Evolutionary conservation across 2,329 filamentous ascomycete species (phyloP).

Genomic region (Colletotrichum destructivum): DNA sequence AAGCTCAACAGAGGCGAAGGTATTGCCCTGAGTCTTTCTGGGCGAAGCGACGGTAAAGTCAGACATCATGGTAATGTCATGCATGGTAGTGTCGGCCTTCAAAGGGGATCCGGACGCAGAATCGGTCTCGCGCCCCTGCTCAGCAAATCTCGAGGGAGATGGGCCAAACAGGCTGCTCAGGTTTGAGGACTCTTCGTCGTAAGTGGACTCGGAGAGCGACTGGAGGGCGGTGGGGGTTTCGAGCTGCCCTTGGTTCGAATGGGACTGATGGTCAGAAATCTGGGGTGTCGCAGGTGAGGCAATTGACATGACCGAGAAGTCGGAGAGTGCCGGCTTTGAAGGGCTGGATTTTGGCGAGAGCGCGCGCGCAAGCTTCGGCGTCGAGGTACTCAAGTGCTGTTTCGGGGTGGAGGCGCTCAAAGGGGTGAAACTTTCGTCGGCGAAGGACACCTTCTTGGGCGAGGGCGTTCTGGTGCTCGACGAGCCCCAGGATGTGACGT

Average conservation of each 20-base stretch:
- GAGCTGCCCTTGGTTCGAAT: not conserved
- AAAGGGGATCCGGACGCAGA: slow-evolving; percentile 23
- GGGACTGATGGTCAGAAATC: not conserved
- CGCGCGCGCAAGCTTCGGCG: slow-evolving; percentile 13
- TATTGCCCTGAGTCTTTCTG: not conserved
- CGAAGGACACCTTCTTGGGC: slow-evolving; percentile 35
- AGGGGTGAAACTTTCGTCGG: slow-evolving; percentile 21
- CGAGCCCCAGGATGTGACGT: not conserved
- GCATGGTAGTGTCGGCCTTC: slow-evolving; percentile 29
- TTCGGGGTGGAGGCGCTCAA: slow-evolving; percentile 15
- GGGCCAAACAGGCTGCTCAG: not conserved
- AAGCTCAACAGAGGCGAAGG: slow-evolving; percentile 6
- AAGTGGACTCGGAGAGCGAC: slow-evolving; percentile 12
- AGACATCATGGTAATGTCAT: slow-evolving; percentile 34
- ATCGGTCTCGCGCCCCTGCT: not conserved
- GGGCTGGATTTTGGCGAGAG: slow-evolving; percentile 27
- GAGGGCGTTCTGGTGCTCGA: slow-evolving; percentile 19
- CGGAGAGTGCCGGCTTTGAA: slow-evolving; percentile 18
- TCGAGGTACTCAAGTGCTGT: not conserved
- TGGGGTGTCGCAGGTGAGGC: slow-evolving; percentile 16
- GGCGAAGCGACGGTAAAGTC: slow-evolving; percentile 20
- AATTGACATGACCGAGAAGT: slow-evolving; percentile 29
- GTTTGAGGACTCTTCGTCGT: not conserved
- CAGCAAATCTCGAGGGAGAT: not conserved
- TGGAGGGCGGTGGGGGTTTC: not conserved